Evolutionary conservation across 139 green algal genomes (phyloP), one percentile per base, ranked within the genome.

Genomic region (Chlorella ohadii): DNA sequence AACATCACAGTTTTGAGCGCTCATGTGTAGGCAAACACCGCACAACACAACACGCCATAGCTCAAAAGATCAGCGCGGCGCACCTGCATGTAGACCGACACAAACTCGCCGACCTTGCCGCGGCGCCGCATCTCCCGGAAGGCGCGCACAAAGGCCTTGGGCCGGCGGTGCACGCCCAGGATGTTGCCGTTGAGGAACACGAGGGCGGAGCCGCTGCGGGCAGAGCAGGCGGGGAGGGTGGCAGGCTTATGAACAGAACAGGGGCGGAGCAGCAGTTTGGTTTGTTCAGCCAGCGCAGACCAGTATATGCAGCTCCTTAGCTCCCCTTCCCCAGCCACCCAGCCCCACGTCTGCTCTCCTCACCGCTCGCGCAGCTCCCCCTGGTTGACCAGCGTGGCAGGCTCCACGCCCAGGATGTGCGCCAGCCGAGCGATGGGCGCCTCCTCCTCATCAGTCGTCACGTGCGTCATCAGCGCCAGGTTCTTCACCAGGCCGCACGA

Each of bases 401-500:
- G 94, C 88, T 97, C 91, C 44, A 94, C 92, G 47, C 95, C 96
- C 82, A 98, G 91, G 82, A 93, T 89, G 66, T 88, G 83, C 13
- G 91, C 85, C 77, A 97, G 87, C 64, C 70, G 56, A 23, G 47
- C 72, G 22, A 98, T 81, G 0, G 96, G 93, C 20, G 22, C 90
- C 74, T 95, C 86, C 64, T 97, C 89, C 72, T 94, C 91, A 89
- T 98, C 96, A 5, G 94, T 99, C 5, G 97, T 99, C 76, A 99
- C 94, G 85, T 99, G 97, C 27, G 97, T 99, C 95, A 99, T 98
- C 41, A 99, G 93, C 61, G 97, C 97, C 81, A 99, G 93, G 90
- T 99, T 99, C 89, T 99, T 99, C 20, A 99, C 97, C 72, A 99
- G 93, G 9, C 97, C 97, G 87, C 97, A 99, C 61, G 86, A 93